phyloP scores from a whole-genome alignment of 1,284 basidiomycete genomes.

The Gymnopus androsaceus region DNA sequence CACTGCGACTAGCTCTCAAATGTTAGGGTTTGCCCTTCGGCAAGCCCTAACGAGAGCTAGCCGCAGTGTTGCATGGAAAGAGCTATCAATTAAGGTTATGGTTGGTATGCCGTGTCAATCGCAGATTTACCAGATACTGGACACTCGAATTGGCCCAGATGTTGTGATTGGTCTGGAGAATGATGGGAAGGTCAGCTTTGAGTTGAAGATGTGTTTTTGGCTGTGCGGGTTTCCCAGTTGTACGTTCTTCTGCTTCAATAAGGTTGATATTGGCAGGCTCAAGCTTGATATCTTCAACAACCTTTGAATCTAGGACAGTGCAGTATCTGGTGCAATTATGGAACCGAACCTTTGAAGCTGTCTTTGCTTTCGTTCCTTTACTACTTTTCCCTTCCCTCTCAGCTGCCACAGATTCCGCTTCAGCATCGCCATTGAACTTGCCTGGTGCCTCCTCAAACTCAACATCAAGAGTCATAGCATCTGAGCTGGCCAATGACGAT shows the following conservation, averaged over 20 bases:
- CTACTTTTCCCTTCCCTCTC: background rate
- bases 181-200: background rate
- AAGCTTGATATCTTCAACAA: background rate
- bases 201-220: background rate
- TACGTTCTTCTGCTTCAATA: constrained; percentile 1
- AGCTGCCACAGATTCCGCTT: background rate
- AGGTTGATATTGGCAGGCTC: background rate
- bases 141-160: background rate
- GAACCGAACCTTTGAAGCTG: background rate
- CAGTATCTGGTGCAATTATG: background rate
- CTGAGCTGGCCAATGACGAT: no score
- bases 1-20: no score
- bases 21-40: no score
- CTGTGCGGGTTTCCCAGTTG: background rate
- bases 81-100: no score
- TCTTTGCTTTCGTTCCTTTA: background rate
- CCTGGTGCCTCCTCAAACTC: background rate
- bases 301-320: background rate
- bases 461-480: no score
- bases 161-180: background rate
- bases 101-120: no score
- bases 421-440: background rate
- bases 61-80: no score
- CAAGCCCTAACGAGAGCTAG: no score
- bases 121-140: no score